Evolutionary conservation across 305 asterid genomes (phyloP).

Genomic region (Fraxinus baroniana): DNA sequence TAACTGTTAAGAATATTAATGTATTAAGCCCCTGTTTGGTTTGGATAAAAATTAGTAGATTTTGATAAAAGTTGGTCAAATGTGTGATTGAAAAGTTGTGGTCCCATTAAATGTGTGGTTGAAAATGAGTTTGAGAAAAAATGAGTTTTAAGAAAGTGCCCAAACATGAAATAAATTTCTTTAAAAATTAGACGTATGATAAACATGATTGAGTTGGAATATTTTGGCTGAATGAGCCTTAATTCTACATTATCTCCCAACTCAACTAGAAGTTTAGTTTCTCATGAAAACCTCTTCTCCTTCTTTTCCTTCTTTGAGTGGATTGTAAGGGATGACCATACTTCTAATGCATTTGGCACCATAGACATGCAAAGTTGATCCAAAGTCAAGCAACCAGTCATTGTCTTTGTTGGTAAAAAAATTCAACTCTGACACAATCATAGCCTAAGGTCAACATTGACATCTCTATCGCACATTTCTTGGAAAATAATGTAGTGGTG

Average conservation of each 20-base stretch:
- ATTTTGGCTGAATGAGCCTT: not conserved
- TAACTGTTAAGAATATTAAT: not conserved
- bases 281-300: not conserved
- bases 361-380: not conserved
- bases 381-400: not conserved
- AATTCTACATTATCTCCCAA: not conserved
- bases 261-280: not conserved
- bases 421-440: not conserved
- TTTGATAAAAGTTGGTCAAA: not conserved
- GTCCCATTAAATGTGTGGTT: not conserved
- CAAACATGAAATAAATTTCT: not conserved
- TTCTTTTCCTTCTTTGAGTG: not conserved
- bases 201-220: not conserved
- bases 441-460: not conserved
- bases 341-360: not conserved
- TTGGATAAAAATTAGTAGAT: not conserved
- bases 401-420: not conserved
- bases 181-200: not conserved
- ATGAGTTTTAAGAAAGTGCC: not conserved
- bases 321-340: not conserved
- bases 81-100: not conserved
- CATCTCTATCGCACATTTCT: not conserved
- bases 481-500: not conserved
- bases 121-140: not conserved
- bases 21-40: not conserved